These are phyloP conservation scores for Xenoacremonium recifei DNA, from an alignment of 2,329 filamentous ascomycete genomes.

Conservation along the genomic window DNA sequence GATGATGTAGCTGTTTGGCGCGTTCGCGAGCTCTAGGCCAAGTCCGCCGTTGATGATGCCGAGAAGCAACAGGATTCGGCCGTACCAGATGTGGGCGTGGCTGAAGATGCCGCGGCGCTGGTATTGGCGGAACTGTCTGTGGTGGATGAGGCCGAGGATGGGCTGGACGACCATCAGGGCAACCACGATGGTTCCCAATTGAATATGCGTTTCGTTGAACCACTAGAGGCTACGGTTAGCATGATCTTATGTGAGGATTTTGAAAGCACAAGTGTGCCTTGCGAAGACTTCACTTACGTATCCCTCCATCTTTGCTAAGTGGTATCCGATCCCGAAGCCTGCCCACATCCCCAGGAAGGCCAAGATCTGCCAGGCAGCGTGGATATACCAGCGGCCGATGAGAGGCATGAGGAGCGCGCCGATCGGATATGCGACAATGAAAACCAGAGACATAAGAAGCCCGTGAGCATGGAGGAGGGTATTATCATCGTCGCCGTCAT, in stretches of 20 bases:
- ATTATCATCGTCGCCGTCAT: slow-evolving; percentile 16
- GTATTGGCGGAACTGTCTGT: slow-evolving; percentile 49
- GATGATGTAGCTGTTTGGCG: slow-evolving; percentile 41
- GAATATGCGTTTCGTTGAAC: slow-evolving; percentile 51
- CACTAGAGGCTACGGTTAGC: no score
- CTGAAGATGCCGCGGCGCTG: slow-evolving; percentile 50
- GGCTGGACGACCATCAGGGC: slow-evolving; percentile 57
- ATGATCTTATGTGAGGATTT: slow-evolving; percentile 15
- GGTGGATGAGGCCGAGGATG: slow-evolving; percentile 56
- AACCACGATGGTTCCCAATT: slow-evolving; percentile 55
- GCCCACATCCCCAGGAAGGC: slow-evolving; percentile 58
- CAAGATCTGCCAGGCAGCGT: slow-evolving; percentile 55
- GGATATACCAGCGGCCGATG: slow-evolving; percentile 55
- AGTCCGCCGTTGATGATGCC: slow-evolving; percentile 64
- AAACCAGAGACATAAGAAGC: slow-evolving; percentile 59
- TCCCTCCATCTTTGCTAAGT: slow-evolving; percentile 39
- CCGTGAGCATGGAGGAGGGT: slow-evolving; percentile 48
- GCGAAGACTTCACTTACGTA: slow-evolving; percentile 37
- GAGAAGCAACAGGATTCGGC: slow-evolving; percentile 54
- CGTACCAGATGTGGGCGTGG: slow-evolving; percentile 62
- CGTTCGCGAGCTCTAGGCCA: slow-evolving; percentile 51
- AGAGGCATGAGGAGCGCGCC: slow-evolving; percentile 61
- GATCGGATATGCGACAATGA: slow-evolving; percentile 58
- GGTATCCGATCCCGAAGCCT: slow-evolving; percentile 57
- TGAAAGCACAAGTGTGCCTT: slow-evolving; percentile 5